These are phyloP conservation scores for Diaporthe amygdali DNA, from an alignment of 2,329 filamentous ascomycete species.

Conservation along the genomic window DNA sequence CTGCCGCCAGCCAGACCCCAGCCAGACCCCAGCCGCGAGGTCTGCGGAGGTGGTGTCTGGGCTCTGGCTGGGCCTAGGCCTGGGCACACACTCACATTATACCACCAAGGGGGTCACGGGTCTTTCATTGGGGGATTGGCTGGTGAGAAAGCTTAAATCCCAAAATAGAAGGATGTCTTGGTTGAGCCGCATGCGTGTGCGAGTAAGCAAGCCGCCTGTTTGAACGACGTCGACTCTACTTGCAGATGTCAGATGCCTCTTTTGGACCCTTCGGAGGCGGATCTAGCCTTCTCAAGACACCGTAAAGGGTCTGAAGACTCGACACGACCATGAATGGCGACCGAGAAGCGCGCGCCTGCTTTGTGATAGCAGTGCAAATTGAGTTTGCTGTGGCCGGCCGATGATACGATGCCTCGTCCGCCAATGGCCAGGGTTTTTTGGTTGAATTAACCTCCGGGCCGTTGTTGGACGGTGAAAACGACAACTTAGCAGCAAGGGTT, in stretches of 20 bases:
- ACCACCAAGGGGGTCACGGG: neutral
- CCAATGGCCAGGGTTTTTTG: neutral
- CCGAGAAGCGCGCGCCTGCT: neutral
- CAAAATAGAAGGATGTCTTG: slow-evolving; percentile 13
- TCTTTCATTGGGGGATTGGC: neutral
- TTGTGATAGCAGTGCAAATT: neutral
- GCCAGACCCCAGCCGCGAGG: neutral
- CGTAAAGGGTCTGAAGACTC: neutral
- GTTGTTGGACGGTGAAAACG: neutral
- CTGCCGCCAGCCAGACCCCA: neutral
- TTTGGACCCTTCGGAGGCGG: neutral
- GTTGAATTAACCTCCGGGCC: neutral
- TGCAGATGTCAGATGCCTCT: neutral
- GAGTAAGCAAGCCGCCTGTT: neutral
- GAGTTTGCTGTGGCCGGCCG: neutral
- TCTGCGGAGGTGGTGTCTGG: neutral
- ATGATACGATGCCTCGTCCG: neutral
- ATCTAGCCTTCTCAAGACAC: neutral
- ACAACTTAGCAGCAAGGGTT: neutral
- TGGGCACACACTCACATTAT: neutral
- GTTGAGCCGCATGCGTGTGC: slow-evolving; percentile 15
- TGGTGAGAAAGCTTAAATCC: slow-evolving; percentile 13
- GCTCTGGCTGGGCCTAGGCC: neutral
- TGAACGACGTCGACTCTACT: neutral
- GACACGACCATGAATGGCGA: neutral